Evolutionary conservation across 202 grass and related monocot species (phyloP), one percentile per base, ranked within the genome.

Genomic region (Schoenoplectus tabernaemontani): DNA sequence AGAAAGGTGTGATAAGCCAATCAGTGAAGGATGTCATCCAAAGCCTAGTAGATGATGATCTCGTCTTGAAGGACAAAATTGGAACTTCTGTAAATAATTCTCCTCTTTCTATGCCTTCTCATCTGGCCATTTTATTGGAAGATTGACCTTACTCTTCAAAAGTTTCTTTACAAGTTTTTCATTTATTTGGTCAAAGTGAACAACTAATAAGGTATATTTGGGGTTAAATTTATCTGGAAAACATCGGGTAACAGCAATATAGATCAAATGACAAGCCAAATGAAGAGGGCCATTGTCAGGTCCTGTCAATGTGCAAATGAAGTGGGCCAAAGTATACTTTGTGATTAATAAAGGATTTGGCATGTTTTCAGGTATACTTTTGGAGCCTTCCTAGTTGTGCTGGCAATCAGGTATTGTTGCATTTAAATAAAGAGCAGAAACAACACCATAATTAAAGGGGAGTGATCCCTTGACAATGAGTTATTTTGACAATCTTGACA

Each of bases 311-410:
- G 15, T 34, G 13, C 44, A 53, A 34, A 74, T 26, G 17, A 32
- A 53, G 44, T 34, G 13, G 6, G 7, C 23, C 2, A 50, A 34
- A 33, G n/a, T 53, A 51, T 71, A 34, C 47, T 74, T 32, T 10
- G 34, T 53, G 23, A 74, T 15, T 50, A 74, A 22, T 8, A 43
- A 41, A 23, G 38, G 15, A 24, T 53, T 74, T 65, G 72, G 56
- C n/a, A 76, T 84, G 70, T 19, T 44, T 89, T 58, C 83, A 98
- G 95, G 95, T 98, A 62, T 98, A 95, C 56, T 95, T 98, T 86
- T 98, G 95, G 95, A 95, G 95, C 78, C 95, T 98, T 85, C 95
- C 95, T 61, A 98, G 95, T 83, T 98, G 88, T 90, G 85, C 91
- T 86, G 89, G 95, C 73, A 98, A 98, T 84, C 89, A 98, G 95